Evolutionary conservation across 306 rosid species (phyloP).

Genomic region (Carpinus viminea): DNA sequence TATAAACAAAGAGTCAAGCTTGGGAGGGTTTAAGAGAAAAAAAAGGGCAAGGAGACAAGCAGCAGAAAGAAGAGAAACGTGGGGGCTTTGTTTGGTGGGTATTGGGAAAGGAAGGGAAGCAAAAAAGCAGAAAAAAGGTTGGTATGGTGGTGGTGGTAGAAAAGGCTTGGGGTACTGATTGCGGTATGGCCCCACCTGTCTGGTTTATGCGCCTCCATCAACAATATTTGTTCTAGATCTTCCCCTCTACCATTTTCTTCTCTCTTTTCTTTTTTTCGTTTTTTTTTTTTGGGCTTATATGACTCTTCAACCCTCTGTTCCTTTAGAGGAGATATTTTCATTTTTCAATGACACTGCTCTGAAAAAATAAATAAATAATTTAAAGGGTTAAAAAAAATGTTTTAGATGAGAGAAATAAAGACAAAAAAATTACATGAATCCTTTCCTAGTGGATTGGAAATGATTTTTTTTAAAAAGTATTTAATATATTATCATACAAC

Average conservation of each 20-base stretch:
- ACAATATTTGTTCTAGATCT: not conserved
- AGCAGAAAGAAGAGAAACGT: not conserved
- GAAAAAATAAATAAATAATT: too few species aligned
- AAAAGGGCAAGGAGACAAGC: not conserved
- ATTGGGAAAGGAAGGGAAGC: slow-evolving; percentile 3
- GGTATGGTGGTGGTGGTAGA: slow-evolving; percentile 19
- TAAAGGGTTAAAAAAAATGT: too few species aligned
- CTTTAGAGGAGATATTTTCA: too few species aligned
- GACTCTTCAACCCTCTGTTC: too few species aligned
- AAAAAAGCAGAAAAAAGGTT: slow-evolving; percentile 25
- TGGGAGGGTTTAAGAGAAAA: slow-evolving; percentile 16
- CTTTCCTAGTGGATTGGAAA: too few species aligned
- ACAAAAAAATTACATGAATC: too few species aligned
- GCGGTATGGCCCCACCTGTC: slow-evolving; percentile 48
- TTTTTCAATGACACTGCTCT: too few species aligned
- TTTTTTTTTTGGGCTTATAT: too few species aligned
- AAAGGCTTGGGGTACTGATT: slow-evolving; percentile 13
- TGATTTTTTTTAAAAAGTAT: too few species aligned
- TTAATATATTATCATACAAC: too few species aligned
- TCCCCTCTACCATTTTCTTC: slow-evolving; percentile 2
- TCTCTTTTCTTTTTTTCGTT: too few species aligned
- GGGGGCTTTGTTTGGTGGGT: slow-evolving; percentile 7
- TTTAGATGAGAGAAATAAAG: too few species aligned
- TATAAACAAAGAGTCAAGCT: not conserved
- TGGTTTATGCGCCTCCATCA: slow-evolving; percentile 51